A percentile compares a stretch with the other conserved stretches of the same genome.
Evolutionary conservation across 768 basidiomycete species (phyloP).

Genomic region (Rhizopogon sp.): DNA sequence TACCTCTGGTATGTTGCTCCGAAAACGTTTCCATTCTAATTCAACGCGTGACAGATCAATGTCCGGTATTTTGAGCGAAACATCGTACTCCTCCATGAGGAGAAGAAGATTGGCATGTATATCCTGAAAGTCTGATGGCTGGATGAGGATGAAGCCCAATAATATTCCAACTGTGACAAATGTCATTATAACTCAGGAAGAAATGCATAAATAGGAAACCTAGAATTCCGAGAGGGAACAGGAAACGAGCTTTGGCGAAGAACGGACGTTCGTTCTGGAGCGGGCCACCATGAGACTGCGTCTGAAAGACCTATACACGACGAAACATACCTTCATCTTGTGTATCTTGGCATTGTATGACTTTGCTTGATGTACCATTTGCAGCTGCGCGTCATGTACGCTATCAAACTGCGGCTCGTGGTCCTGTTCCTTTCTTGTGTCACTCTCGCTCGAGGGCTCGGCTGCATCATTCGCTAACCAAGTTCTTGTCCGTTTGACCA

Average conservation of each 20-base stretch:
- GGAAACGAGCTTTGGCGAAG: conserved; percentile 37
- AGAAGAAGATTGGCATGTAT: conserved; percentile 65
- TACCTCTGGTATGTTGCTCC: conserved; percentile 67
- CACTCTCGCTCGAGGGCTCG: conserved; percentile 6
- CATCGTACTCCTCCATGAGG: conserved; percentile 66
- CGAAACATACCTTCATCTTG: conserved; percentile 16
- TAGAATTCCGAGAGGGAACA: conserved; percentile 71
- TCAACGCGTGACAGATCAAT: conserved; percentile 68
- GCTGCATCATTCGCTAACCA: conserved; percentile 14
- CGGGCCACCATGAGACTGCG: neutral
- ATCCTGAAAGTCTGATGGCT: conserved; percentile 61
- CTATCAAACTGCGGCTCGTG: neutral
- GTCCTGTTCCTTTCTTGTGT: neutral
- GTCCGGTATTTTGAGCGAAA: conserved; percentile 57
- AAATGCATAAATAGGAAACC: conserved; percentile 32
- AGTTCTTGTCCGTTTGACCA: conserved; percentile 28
- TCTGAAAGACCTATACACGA: neutral
- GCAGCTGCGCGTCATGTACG: conserved; percentile 12
- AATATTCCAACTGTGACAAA: conserved; percentile 52
- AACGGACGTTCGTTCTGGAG: conserved; percentile 13
- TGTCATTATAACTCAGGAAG: conserved; percentile 2
- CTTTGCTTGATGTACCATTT: conserved; percentile 20
- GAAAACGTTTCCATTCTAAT: conserved; percentile 63
- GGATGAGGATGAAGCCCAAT: conserved; percentile 59
- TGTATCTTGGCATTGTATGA: conserved; percentile 21